Percentiles rank a stretch among this genome's conserved stretches.
These are phyloP conservation scores for Globisporangium nodosum DNA, from an alignment of 352 stramenopile genomes.

Conservation along the genomic window DNA sequence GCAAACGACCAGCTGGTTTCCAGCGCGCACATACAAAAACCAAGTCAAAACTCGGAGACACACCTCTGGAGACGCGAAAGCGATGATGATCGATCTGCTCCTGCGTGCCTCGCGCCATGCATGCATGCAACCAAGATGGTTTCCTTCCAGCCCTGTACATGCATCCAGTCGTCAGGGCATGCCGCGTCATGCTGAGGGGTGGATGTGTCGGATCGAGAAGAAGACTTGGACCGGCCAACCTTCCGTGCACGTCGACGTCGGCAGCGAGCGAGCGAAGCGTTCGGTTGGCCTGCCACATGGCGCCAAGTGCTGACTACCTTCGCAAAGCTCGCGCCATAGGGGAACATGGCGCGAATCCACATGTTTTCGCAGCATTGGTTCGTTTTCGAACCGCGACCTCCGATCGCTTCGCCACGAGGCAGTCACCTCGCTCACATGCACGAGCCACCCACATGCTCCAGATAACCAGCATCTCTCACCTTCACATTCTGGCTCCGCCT, in stretches of 20 bases:
- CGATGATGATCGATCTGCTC: background rate
- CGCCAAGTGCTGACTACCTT: background rate
- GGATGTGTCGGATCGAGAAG: too few species aligned
- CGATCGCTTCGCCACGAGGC: too few species aligned
- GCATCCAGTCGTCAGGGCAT: too few species aligned
- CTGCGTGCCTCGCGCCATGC: background rate
- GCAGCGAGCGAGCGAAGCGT: too few species aligned
- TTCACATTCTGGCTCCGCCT: too few species aligned
- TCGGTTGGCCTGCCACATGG: background rate
- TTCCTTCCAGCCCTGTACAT: too few species aligned
- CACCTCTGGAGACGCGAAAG: background rate
- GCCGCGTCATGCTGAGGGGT: too few species aligned
- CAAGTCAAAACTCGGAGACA: background rate
- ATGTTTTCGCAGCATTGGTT: conserved; percentile 6
- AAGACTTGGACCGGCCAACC: background rate
- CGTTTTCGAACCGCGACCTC: background rate
- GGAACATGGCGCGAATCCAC: conserved; percentile 7
- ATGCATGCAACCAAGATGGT: too few species aligned
- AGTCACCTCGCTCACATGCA: too few species aligned
- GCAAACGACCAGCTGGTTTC: background rate
- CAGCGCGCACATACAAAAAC: background rate
- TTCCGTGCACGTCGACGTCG: background rate
- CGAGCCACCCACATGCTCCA: too few species aligned
- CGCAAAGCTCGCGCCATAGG: background rate
- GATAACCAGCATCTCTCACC: too few species aligned